These are phyloP conservation scores for Entophlyctis luteolus DNA, from an alignment of 192 early-diverging fungal genomes.

Conservation along the genomic window DNA sequence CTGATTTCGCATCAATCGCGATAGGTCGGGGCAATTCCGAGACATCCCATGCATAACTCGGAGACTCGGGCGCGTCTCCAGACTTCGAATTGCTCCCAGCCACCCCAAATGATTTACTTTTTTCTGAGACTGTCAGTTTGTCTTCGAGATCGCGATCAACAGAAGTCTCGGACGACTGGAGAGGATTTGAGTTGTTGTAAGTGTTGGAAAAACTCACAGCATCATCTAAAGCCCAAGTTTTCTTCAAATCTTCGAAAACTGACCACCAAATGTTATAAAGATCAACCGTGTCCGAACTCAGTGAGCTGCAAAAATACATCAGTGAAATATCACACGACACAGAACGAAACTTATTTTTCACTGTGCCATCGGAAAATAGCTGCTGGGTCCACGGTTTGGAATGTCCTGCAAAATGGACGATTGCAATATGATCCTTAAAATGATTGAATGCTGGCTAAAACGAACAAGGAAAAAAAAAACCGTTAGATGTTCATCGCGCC, in stretches of 20 bases:
- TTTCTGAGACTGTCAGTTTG: no score
- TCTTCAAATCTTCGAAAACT: conserved; percentile 6
- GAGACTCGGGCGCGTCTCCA: no score
- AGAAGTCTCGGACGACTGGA: no score
- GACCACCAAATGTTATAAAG: conserved; percentile 16
- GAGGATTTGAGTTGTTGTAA: background rate
- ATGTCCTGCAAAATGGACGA: conserved; percentile 86
- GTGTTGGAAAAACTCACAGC: background rate
- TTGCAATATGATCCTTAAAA: conserved; percentile 67
- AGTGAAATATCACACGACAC: background rate
- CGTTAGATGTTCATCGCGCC: conserved; percentile 44
- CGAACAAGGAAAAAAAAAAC: background rate
- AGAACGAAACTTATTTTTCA: conserved; percentile 20
- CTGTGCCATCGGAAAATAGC: conserved; percentile 44
- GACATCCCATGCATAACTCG: no score
- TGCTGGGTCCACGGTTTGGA: conserved; percentile 87
- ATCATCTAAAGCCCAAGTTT: conserved; percentile 6
- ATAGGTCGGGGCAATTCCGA: no score
- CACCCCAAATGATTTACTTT: no score
- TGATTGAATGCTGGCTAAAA: conserved; percentile 68
- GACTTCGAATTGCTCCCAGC: no score
- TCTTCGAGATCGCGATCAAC: no score
- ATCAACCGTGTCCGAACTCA: conserved; percentile 1
- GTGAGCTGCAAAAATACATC: background rate
- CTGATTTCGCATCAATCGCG: no score